These are phyloP conservation scores for Boletellus ananas DNA, from an alignment of 768 basidiomycete genomes.

Conservation along the genomic window DNA sequence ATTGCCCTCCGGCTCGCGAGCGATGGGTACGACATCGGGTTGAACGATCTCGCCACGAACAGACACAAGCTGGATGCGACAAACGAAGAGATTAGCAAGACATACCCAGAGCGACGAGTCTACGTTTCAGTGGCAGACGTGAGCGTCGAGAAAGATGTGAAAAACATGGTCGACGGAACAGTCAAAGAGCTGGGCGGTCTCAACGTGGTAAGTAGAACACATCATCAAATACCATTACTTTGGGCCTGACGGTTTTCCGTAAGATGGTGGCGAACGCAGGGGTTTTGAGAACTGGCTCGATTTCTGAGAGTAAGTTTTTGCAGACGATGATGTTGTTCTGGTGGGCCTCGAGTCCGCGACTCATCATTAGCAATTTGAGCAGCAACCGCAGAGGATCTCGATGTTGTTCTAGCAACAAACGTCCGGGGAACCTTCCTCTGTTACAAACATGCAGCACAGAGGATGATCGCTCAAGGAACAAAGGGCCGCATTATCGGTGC, in stretches of 20 bases:
- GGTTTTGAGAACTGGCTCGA: constrained; percentile 8
- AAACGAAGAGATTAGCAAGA: constrained; percentile 12
- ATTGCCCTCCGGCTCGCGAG: constrained; percentile 35
- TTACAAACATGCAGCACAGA: constrained; percentile 41
- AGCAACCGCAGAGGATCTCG: constrained; percentile 34
- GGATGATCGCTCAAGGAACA: constrained; percentile 42
- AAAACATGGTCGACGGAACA: constrained; percentile 25
- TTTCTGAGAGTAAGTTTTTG: constrained; percentile 6
- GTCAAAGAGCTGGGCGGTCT: constrained; percentile 28
- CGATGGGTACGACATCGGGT: constrained; percentile 34
- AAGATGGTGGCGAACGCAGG: constrained; percentile 22
- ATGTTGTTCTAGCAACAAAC: constrained; percentile 36
- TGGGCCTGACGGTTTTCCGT: constrained; percentile 2
- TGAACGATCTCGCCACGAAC: constrained; percentile 33
- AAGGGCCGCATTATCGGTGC: constrained; percentile 42
- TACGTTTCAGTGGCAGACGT: constrained; percentile 23
- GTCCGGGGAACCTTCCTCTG: constrained; percentile 38
- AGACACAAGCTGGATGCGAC: constrained; percentile 12
- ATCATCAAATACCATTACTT: neutral
- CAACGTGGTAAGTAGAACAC: constrained; percentile 30
- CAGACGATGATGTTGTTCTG: neutral
- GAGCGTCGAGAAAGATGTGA: constrained; percentile 28
- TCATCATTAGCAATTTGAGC: neutral
- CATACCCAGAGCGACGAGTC: constrained; percentile 7
- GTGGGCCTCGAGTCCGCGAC: neutral